Base-by-base conservation (phyloP, 2,329 filamentous ascomycete species). In the Metarhizium humberi region DNA sequence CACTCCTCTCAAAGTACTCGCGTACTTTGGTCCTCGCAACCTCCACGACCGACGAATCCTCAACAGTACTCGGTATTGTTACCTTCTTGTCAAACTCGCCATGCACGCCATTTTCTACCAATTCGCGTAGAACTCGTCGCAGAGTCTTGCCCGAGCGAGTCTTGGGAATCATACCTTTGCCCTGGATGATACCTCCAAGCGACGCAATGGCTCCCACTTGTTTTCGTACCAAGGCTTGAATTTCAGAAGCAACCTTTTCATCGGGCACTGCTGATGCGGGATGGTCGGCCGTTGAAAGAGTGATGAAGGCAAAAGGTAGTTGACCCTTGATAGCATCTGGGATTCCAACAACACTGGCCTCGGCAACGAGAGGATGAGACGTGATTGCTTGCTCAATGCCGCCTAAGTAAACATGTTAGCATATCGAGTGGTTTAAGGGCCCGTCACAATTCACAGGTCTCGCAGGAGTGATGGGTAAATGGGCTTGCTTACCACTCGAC, bases 81-180 rank as follows among this genome's bases (percentile, higher is more conserved):
- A 96, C 86, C 50, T 81, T 75, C 67, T 83, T 87, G 16, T 86
- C 85, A 62, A 87, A 87, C 30, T 92, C 82, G 1, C 82, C 88
- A 57, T 86, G 79, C 5, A 86, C 83, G 0, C 83, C 90, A 66
- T 95, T 90, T 73, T 96, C 92, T 16, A 95, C 73, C 61, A 96
- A 73, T 72, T 95, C 89, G 36, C 89, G 78, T 67, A 96, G 72
- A 36, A 95, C 90, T 29, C 92, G 77, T 3, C 92, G 78, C 57
- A 96, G 71, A 4, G 90, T 96, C 79, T 96, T 97, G 32, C 92
- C 92, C n/a, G 86, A 90, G 32, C 92, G 75, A 16, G 92, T 96
- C 75, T 92, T 92, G 6, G 92, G 92, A 53, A 96, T 96, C 79
- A 95, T 92, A 16, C 86, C 86, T 61, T 84, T 84, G 43, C 89